Conservation (phyloP, 805 yeast genomes). For the Lachancea sp. region DNA sequence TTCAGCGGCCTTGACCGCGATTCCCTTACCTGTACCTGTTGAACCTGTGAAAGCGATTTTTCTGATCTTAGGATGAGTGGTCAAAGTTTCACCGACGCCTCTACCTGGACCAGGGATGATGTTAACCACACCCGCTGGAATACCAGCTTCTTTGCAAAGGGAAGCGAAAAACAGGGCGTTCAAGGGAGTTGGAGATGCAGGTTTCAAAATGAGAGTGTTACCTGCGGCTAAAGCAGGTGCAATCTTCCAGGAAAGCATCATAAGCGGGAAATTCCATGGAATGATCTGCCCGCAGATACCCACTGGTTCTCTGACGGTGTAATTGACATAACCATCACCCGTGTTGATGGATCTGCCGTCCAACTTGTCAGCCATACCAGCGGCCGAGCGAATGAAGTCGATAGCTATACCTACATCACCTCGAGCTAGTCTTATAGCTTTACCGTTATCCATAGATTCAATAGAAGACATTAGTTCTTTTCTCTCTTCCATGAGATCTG, state of each 20-base stretch:
- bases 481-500: conserved; percentile 61
- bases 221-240: conserved; percentile 77
- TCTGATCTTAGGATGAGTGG: conserved; percentile 61
- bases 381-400: conserved; percentile 61
- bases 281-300: conserved; percentile 82
- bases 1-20: conserved; percentile 63
- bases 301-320: conserved; percentile 65
- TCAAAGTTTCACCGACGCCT: conserved; percentile 63
- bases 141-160: conserved; percentile 59
- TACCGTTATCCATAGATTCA: conserved; percentile 75
- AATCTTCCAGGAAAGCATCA: conserved; percentile 75
- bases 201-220: conserved; percentile 64
- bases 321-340: conserved; percentile 56
- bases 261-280: conserved; percentile 81
- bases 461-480: conserved; percentile 58
- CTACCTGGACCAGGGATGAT: conserved; percentile 71
- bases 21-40: conserved; percentile 65
- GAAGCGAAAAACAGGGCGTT: conserved; percentile 60
- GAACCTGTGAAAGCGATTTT: conserved; percentile 82
- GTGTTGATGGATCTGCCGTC: conserved; percentile 60
- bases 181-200: conserved; percentile 74
- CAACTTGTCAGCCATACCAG: conserved; percentile 67
- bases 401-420: conserved; percentile 64
- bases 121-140: conserved; percentile 72
- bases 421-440: conserved; percentile 56